A percentile compares a stretch with the other conserved stretches of the same genome.
Conservation (phyloP, 2,329 filamentous ascomycete genomes). For the Diaporthe ampelina region DNA sequence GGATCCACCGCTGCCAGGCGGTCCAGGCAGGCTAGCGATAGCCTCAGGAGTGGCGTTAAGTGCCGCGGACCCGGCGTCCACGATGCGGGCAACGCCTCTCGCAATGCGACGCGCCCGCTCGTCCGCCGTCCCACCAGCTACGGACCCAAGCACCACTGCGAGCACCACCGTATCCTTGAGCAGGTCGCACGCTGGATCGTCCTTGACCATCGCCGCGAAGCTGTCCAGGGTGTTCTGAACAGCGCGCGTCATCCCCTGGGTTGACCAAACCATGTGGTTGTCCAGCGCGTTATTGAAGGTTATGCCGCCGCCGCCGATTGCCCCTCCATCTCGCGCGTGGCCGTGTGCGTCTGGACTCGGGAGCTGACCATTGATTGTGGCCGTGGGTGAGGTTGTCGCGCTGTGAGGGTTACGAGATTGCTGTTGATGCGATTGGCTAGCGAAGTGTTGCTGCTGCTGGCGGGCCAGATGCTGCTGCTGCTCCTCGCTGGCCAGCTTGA, state of each 20-base stretch:
- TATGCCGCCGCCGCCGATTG: slow-evolving; percentile 47
- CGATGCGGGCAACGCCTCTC: slow-evolving; percentile 56
- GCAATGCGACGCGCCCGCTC: slow-evolving; percentile 58
- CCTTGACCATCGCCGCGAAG: slow-evolving; percentile 56
- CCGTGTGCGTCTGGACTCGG: slow-evolving; percentile 28
- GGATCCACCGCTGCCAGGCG: slow-evolving; percentile 9
- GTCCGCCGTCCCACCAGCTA: slow-evolving; percentile 56
- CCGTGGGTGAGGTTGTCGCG: background rate
- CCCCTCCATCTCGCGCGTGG: slow-evolving; percentile 42
- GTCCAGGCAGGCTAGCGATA: slow-evolving; percentile 47
- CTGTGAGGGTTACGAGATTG: background rate
- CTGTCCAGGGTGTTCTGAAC: slow-evolving; percentile 64
- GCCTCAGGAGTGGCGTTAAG: slow-evolving; percentile 58
- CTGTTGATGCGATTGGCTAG: background rate
- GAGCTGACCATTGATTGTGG: slow-evolving; percentile 36
- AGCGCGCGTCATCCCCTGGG: slow-evolving; percentile 55
- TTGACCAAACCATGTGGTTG: slow-evolving; percentile 58
- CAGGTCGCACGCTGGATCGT: slow-evolving; percentile 62
- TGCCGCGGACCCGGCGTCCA: slow-evolving; percentile 61
- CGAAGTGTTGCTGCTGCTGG: slow-evolving; percentile 14
- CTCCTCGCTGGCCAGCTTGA: slow-evolving; percentile 52
- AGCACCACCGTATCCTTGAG: slow-evolving; percentile 63
- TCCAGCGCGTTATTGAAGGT: slow-evolving; percentile 51
- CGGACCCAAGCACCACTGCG: slow-evolving; percentile 62
- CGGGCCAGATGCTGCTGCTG: slow-evolving; percentile 7